These are phyloP conservation scores for Metschnikowia kunwiensis DNA, from an alignment of 805 yeast genomes.

Conservation along the genomic window DNA sequence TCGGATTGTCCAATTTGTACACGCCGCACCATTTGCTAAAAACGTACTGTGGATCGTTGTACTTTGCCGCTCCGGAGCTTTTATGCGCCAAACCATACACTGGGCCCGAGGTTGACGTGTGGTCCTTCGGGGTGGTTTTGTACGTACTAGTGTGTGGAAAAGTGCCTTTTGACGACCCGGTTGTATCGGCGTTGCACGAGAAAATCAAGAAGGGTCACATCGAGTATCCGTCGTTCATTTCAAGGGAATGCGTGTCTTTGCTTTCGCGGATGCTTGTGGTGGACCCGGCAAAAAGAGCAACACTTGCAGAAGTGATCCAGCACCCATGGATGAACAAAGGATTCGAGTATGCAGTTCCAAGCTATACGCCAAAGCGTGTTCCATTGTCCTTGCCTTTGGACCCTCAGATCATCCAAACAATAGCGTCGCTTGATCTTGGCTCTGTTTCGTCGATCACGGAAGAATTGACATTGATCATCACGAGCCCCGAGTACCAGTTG, in stretches of 20 bases:
- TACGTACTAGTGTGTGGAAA: conserved; percentile 96
- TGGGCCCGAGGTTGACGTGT: conserved; percentile 97
- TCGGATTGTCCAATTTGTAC: conserved; percentile 88
- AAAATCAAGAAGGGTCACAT: conserved; percentile 90
- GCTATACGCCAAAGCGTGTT: conserved; percentile 70
- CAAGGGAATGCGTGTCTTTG: conserved; percentile 75
- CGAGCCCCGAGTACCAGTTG: conserved; percentile 62
- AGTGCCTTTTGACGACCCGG: conserved; percentile 96
- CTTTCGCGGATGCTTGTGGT: conserved; percentile 89
- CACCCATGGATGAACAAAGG: conserved; percentile 97
- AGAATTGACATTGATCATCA: conserved; percentile 55
- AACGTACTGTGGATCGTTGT: conserved; percentile 95
- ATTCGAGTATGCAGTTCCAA: conserved; percentile 67
- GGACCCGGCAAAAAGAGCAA: conserved; percentile 77
- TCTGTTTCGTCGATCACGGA: conserved; percentile 54
- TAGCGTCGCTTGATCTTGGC: conserved; percentile 78
- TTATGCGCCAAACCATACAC: conserved; percentile 86
- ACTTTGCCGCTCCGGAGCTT: conserved; percentile 98
- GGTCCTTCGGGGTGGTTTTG: conserved; percentile 97
- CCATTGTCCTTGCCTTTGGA: conserved; percentile 75
- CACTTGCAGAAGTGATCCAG: conserved; percentile 68
- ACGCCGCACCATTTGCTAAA: conserved; percentile 68
- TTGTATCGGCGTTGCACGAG: conserved; percentile 86
- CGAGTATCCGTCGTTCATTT: conserved; percentile 81
- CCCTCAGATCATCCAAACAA: conserved; percentile 62